A percentile compares a stretch with the other conserved stretches of the same genome.
These are phyloP conservation scores for Beauveria medogensis DNA, from an alignment of 2,329 filamentous ascomycete species.

Conservation along the genomic window DNA sequence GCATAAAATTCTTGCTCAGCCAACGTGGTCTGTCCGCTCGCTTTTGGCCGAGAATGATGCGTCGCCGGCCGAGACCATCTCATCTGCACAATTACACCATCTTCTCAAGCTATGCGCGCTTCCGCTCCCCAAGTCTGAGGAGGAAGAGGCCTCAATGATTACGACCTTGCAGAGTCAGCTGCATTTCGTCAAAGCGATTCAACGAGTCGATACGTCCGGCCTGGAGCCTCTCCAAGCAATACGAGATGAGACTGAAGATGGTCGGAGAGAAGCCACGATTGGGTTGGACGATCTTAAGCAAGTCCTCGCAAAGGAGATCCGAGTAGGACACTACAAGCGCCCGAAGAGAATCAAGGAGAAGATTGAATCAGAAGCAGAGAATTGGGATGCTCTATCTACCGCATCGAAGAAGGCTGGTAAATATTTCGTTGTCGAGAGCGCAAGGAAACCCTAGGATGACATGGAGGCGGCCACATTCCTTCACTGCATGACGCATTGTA, in stretches of 20 bases:
- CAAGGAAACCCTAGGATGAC: slow-evolving; percentile 26
- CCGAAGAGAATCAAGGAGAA: slow-evolving; percentile 30
- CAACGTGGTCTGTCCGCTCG: slow-evolving; percentile 76
- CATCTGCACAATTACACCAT: slow-evolving; percentile 64
- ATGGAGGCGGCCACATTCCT: slow-evolving; percentile 12
- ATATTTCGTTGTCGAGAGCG: slow-evolving; percentile 70
- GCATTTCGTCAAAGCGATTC: slow-evolving; percentile 82
- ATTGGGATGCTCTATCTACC: slow-evolving; percentile 63
- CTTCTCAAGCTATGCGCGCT: slow-evolving; percentile 85
- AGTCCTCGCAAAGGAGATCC: slow-evolving; percentile 51
- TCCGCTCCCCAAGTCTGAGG: slow-evolving; percentile 54
- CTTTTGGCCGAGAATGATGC: slow-evolving; percentile 41
- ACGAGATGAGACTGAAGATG: slow-evolving; percentile 67
- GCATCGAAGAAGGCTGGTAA: slow-evolving; percentile 59
- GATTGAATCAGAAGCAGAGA: slow-evolving; percentile 41
- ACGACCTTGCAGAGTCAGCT: slow-evolving; percentile 72
- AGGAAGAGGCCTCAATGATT: slow-evolving; percentile 64
- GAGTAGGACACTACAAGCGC: slow-evolving; percentile 46
- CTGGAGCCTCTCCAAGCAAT: slow-evolving; percentile 70
- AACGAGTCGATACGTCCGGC: slow-evolving; percentile 64
- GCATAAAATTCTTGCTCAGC: slow-evolving; percentile 53
- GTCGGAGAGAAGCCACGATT: slow-evolving; percentile 51
- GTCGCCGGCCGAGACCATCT: slow-evolving; percentile 38
- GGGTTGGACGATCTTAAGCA: slow-evolving; percentile 48
- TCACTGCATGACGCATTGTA: background rate